Evolutionary conservation across 2,329 filamentous ascomycete species (phyloP).

Genomic region (Ophiostoma sp.): DNA sequence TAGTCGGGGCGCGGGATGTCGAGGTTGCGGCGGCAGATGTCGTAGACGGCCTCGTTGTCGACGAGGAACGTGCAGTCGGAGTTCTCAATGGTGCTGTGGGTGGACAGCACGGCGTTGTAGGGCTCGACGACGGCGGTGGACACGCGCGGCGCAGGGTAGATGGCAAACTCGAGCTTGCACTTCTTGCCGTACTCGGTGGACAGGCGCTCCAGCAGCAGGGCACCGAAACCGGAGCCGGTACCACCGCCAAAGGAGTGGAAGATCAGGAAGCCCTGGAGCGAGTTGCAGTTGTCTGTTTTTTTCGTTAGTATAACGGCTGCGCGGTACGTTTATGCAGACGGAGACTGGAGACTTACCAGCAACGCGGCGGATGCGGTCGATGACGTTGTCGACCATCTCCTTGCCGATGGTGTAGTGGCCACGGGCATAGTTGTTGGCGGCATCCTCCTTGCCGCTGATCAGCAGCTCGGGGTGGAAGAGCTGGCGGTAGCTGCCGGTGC

Average conservation of each 20-base stretch:
- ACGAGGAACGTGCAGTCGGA: conserved; percentile 74
- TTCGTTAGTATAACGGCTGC: conserved; percentile 30
- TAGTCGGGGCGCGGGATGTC: conserved; percentile 64
- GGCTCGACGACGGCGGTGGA: conserved; percentile 68
- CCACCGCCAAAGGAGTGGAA: conserved; percentile 71
- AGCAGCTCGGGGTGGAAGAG: conserved; percentile 68
- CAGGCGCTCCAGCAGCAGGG: conserved; percentile 65
- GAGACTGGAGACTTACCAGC: conserved; percentile 30
- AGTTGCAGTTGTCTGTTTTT: conserved; percentile 58
- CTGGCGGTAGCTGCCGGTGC: conserved; percentile 60
- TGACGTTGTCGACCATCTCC: conserved; percentile 66
- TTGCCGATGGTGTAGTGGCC: conserved; percentile 73
- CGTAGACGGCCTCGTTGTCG: conserved; percentile 70
- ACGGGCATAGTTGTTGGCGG: conserved; percentile 71
- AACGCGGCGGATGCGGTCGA: conserved; percentile 64
- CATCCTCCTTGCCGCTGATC: conserved; percentile 71
- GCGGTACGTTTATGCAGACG: no score
- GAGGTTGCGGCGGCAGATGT: conserved; percentile 67
- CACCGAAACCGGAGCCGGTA: conserved; percentile 67
- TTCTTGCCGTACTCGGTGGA: conserved; percentile 72
- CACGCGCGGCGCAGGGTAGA: conserved; percentile 65
- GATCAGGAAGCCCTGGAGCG: conserved; percentile 66
- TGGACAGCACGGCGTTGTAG: conserved; percentile 68
- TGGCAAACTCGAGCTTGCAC: conserved; percentile 69
- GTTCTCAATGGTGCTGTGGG: conserved; percentile 71